phyloP scores from a whole-genome alignment of 176 grass and related monocot species.

The Luzula sylvatica region DNA sequence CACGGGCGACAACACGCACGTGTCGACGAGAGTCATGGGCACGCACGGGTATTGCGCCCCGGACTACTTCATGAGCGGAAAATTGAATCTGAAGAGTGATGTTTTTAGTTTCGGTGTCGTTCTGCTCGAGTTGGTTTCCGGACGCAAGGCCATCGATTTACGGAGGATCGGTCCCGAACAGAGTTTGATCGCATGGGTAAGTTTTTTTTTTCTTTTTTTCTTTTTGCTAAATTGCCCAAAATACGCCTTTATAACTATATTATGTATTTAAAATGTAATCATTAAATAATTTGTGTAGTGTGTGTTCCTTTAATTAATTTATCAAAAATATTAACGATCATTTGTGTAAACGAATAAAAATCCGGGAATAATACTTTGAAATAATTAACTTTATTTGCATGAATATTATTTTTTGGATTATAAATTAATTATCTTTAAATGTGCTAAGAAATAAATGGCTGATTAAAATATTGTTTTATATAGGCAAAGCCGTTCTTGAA shows the following conservation, averaged over 20 bases:
- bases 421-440: no score
- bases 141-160: constrained; percentile 12
- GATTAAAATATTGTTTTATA: neutral
- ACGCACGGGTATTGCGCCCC: constrained; percentile 24
- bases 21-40: constrained; percentile 26
- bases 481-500: constrained; percentile 33
- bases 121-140: constrained; percentile 19
- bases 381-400: no score
- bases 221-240: neutral
- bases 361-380: no score
- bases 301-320: no score
- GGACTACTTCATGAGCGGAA: constrained; percentile 23
- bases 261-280: no score
- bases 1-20: constrained; percentile 21
- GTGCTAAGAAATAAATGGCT: no score
- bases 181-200: constrained; percentile 19
- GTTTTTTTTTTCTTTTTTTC: constrained; percentile 4
- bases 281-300: no score
- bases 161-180: constrained; percentile 4
- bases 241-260: no score
- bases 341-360: no score
- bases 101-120: constrained; percentile 29
- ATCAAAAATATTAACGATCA: no score
- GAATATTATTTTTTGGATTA: no score
- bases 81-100: constrained; percentile 23